Evolutionary conservation across 352 stramenopile genomes (phyloP), one percentile per base, ranked within the genome.

Genomic region (Phytophthora pini): DNA sequence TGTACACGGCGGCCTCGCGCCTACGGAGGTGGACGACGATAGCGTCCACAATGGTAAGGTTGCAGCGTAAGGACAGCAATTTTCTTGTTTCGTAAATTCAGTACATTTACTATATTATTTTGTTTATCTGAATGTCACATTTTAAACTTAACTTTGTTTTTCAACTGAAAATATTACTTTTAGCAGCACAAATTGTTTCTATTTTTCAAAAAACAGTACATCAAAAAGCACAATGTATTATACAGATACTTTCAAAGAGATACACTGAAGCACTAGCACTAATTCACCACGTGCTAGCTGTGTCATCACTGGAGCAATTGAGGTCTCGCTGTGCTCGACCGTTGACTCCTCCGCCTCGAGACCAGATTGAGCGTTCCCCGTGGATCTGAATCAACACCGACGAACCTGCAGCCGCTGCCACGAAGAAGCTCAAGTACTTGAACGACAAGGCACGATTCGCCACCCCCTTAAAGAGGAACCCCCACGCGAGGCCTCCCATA

Each of bases 401-500:
- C 1, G 62, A 60, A 3, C 59, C 32, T 10, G 59, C 65, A 20
- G 65, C 56, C 20, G 50, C 63, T 17, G 36, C 68, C 0, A 82
- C 63, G 47, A 79, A 75, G 24, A 65, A 59, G 32, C 72, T 87
- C 27, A 87, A 43, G 36, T 82, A 84, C 53, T 72, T 24, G 51
- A 83, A 84, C 12, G 70, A 77, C 31, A 54, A 54, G 13, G 63
- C 58, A 7, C 71, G 66, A 36, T 59, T 59, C 1, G 52, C 72
- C 2, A 87, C 69, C 9, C 49, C 56, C 31, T 76, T 84, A 44
- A 89, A 89, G 2, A 87, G 56, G 32, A 87, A 75, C 1, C 73
- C 76, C 74, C 71, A 86, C 9, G 59, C 74, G 2, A 89, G 43
- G 5, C 68, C 77, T 2, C 80, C 80, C 39, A 82, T 57, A 45